Evolutionary conservation across 805 yeast genomes (phyloP).

Genomic region (Candida tallmaniae): DNA sequence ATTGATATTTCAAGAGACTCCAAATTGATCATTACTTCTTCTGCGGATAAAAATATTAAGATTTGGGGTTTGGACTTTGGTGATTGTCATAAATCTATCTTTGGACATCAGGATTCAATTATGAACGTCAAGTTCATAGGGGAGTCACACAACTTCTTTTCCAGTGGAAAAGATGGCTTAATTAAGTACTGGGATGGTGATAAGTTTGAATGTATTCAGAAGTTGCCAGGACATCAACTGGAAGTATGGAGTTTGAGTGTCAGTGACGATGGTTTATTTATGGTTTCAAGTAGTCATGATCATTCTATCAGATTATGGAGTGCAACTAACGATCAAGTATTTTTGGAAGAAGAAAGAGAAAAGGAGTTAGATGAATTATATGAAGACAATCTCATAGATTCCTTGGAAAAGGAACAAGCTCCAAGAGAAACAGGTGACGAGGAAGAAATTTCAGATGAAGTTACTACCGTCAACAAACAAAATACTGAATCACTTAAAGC

Average conservation of each 20-base stretch:
- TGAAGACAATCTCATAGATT: slow-evolving; percentile 71
- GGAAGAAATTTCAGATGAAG: slow-evolving; percentile 48
- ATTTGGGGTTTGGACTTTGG: slow-evolving; percentile 99
- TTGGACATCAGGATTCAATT: slow-evolving; percentile 95
- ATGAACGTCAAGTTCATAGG: slow-evolving; percentile 85
- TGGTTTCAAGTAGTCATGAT: slow-evolving; percentile 87
- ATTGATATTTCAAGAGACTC: slow-evolving; percentile 88
- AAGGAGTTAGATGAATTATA: slow-evolving; percentile 90
- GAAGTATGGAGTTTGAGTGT: slow-evolving; percentile 94
- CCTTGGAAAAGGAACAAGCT: slow-evolving; percentile 52
- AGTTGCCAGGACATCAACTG: slow-evolving; percentile 74
- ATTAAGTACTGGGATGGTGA: slow-evolving; percentile 98
- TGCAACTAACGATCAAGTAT: slow-evolving; percentile 92
- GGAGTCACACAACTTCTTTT: slow-evolving; percentile 82
- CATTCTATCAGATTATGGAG: slow-evolving; percentile 92
- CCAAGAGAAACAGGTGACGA: slow-evolving; percentile 26
- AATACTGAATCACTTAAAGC: slow-evolving; percentile 90
- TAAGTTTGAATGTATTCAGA: slow-evolving; percentile 90
- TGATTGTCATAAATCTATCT: slow-evolving; percentile 94
- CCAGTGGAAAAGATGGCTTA: slow-evolving; percentile 83
- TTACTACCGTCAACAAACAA: slow-evolving; percentile 68
- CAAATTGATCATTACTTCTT: slow-evolving; percentile 82
- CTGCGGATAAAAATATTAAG: slow-evolving; percentile 96
- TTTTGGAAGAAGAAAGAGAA: slow-evolving; percentile 93
- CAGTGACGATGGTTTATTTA: slow-evolving; percentile 62